Base-by-base conservation (phyloP, 805 yeast genomes). In the Danielia reshetovae region DNA sequence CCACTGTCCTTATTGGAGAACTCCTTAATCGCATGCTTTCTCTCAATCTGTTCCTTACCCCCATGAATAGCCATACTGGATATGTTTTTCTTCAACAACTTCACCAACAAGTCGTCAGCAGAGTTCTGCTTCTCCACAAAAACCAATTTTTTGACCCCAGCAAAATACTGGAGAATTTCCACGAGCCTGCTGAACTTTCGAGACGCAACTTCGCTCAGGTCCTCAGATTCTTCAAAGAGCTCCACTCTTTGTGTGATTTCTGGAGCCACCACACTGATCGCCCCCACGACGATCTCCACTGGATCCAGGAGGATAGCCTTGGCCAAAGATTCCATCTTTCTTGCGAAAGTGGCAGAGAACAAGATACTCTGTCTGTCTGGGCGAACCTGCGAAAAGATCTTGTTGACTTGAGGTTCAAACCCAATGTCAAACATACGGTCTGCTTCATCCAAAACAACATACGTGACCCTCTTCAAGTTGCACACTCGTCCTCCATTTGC, bases 371-470 rank as follows among this genome's bases (percentile, higher is more conserved):
- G 97, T 31, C 83, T 68, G 53, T 89, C 96, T 0, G 93, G 93
- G 31, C 97, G 68, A 2, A 86, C 70, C 24, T 83, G 82, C 11
- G 74, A 68, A 53, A 88, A 68, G 15, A 93, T 81, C 49, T 86
- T 85, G 46, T 75, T 78, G 4, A 93, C 87, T 54, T 93, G 98
- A 0, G 98, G 97, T 49, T 87, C 97, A 60, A 93, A 93, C 1
- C 98, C 98, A 74, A 93, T 67, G 57, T 93, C 98, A 62, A 90
- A 90, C 84, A 93, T 80, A 43, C 98, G 64, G 59, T 93, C 98
- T 1, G 97, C 97, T 54, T 93, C 98, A 55, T 93, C 98, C 39
- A 93, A 63, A 0, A 89, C 94, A n/a, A 87, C 70, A 56, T 81
- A 87, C 0, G 96, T 80, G 5, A 84, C 78, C 27, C 89, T 63